Conservation (phyloP, 331 rosid genomes). For the Pyracantha coccinea region DNA sequence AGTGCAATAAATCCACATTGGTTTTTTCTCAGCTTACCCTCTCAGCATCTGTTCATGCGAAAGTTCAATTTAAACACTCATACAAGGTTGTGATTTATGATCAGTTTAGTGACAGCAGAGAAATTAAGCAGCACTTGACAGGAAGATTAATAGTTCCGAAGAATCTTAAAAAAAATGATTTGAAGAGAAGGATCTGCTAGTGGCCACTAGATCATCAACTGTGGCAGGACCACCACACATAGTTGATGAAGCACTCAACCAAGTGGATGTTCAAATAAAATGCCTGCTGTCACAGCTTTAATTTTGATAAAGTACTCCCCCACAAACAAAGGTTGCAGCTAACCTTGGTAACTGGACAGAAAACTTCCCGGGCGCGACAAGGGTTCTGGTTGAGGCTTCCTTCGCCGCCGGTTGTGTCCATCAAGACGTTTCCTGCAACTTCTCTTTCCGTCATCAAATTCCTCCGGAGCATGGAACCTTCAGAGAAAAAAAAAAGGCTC, state of each 20-base stretch:
- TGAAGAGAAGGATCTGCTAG: neutral
- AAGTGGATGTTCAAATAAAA: neutral
- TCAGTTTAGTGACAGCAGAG: neutral
- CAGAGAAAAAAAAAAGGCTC: no score
- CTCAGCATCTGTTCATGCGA: neutral
- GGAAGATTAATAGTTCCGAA: neutral
- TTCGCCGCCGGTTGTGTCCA: conserved; percentile 88
- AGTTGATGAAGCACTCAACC: conserved; percentile 5
- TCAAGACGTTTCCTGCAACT: conserved; percentile 95
- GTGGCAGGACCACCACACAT: neutral
- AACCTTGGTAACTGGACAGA: conserved; percentile 72
- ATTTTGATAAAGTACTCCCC: neutral
- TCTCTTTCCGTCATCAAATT: conserved; percentile 93
- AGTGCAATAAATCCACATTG: neutral
- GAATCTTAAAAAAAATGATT: neutral
- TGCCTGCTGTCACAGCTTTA: neutral
- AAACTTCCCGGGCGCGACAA: conserved; percentile 42
- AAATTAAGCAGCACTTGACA: neutral
- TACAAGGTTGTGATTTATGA: neutral
- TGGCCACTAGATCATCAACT: conserved; percentile 8
- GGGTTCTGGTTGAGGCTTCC: conserved; percentile 84
- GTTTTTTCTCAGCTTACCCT: neutral
- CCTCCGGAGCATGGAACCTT: conserved; percentile 80
- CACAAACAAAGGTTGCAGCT: conserved; percentile 15
- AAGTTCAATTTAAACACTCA: neutral